These are phyloP conservation scores for Durusdinium trenchii DNA, from an alignment of 73 alveolate genomes.

Conservation along the genomic window DNA sequence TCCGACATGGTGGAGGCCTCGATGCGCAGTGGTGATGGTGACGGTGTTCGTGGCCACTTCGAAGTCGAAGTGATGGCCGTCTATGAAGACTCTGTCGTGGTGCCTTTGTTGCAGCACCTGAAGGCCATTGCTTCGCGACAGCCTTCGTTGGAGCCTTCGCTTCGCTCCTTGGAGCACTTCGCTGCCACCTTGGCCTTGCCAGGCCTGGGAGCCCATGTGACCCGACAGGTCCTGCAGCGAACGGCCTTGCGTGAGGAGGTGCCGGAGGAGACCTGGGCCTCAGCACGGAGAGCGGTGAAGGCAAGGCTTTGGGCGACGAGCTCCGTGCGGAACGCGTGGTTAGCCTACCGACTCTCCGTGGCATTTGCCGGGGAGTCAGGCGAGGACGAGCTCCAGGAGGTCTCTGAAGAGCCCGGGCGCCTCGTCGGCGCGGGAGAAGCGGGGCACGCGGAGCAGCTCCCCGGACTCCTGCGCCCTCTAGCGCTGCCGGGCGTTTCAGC, in stretches of 20 bases:
- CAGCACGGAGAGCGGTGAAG: slow-evolving; percentile 5
- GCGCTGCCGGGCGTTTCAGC: slow-evolving; percentile 50
- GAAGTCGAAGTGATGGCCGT: slow-evolving; percentile 27
- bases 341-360: not conserved
- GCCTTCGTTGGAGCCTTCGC: not conserved
- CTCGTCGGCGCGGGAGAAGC: slow-evolving; percentile 12
- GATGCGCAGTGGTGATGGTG: not conserved
- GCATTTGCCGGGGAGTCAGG: no score
- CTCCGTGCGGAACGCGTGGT: not conserved
- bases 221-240: slow-evolving; percentile 24
- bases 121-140: not conserved
- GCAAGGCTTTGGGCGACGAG: slow-evolving; percentile 40
- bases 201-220: not conserved
- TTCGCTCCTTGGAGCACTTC: slow-evolving; percentile 10
- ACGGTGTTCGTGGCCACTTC: not conserved
- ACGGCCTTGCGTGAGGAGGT: slow-evolving; percentile 8
- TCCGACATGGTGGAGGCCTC: slow-evolving; percentile 52
- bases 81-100: slow-evolving; percentile 38
- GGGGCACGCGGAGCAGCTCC: slow-evolving; percentile 32
- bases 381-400: slow-evolving; percentile 38
- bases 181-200: slow-evolving; percentile 36
- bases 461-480: slow-evolving; percentile 33
- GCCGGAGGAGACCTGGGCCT: not conserved
- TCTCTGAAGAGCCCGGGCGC: not conserved
- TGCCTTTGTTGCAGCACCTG: slow-evolving; percentile 17